Percentiles rank a stretch among this genome's conserved stretches.
These are phyloP conservation scores for Fusarium albidum DNA, from an alignment of 2,329 filamentous ascomycete species.

Conservation along the genomic window DNA sequence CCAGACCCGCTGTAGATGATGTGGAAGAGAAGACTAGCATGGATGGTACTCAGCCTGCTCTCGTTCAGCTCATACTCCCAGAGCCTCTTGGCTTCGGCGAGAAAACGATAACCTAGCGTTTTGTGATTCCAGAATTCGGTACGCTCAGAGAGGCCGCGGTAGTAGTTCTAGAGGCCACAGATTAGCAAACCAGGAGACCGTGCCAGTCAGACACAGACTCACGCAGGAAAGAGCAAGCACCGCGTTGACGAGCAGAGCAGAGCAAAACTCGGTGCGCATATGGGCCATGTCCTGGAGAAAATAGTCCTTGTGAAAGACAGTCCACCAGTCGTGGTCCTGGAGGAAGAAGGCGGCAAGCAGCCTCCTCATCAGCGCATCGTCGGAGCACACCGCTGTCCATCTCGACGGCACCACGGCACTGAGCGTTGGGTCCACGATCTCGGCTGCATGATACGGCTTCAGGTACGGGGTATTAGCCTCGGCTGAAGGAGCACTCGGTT, in stretches of 20 bases:
- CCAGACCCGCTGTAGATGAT: conserved; percentile 45
- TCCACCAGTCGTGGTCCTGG: background rate
- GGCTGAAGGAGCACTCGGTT: no score
- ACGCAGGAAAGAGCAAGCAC: no score
- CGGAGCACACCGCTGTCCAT: background rate
- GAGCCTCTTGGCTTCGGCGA: conserved; percentile 49
- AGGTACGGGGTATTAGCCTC: background rate
- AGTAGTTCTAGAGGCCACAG: no score
- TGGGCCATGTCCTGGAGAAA: conserved; percentile 5
- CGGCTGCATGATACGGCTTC: background rate
- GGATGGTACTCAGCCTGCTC: conserved; percentile 45
- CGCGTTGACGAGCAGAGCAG: conserved; percentile 3
- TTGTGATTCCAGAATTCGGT: conserved; percentile 48
- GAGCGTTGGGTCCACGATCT: background rate
- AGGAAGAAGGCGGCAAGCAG: background rate
- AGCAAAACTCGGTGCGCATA: background rate
- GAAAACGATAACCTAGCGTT: conserved; percentile 46
- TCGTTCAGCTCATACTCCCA: conserved; percentile 46
- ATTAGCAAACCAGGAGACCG: no score
- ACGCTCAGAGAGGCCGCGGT: conserved; percentile 42
- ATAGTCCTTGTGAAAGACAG: conserved; percentile 5
- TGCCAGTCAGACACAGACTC: no score
- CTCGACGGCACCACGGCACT: background rate
- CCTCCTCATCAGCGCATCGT: background rate
- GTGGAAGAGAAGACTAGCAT: conserved; percentile 46